phyloP scores from a whole-genome alignment of 2,329 filamentous ascomycete genomes.

The Verticillium longisporum region DNA sequence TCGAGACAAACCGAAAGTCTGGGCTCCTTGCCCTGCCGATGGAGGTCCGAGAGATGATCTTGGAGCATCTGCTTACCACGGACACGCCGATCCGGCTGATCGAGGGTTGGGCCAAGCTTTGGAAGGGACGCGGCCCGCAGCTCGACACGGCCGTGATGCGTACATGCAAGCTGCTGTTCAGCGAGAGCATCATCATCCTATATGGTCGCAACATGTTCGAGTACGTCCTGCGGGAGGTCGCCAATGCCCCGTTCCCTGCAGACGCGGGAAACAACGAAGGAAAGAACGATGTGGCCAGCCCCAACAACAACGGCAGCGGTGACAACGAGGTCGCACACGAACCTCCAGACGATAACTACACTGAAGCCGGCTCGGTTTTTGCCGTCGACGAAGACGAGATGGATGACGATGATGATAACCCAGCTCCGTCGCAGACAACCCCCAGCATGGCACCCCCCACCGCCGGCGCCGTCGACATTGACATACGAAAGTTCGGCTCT shows the following conservation, averaged over 20 bases:
- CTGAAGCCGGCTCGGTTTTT: constrained; percentile 2
- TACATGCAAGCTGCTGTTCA: constrained; percentile 23
- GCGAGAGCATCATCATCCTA: constrained; percentile 32
- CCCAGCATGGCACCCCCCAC: constrained; percentile 2
- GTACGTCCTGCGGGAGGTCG: constrained; percentile 36
- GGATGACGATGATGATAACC: constrained; percentile 3
- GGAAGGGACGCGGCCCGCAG: constrained; percentile 12
- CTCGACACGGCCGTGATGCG: constrained; percentile 30
- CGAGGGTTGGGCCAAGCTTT: constrained; percentile 20
- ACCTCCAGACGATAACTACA: constrained; percentile 8
- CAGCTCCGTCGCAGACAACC: background rate
- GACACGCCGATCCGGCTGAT: constrained; percentile 24
- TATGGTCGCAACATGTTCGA: constrained; percentile 41
- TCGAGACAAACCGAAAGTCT: background rate
- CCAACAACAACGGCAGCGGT: constrained; percentile 10
- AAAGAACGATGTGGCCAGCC: constrained; percentile 7
- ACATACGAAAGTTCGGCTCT: constrained; percentile 26
- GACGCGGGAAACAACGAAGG: background rate
- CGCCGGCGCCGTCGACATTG: constrained; percentile 24
- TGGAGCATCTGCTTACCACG: constrained; percentile 22
- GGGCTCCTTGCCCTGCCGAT: constrained; percentile 12
- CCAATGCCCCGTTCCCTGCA: background rate
- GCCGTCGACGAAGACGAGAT: background rate
- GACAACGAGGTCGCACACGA: background rate
- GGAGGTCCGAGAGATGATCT: constrained; percentile 24